phyloP scores from a whole-genome alignment of 1,284 basidiomycete genomes.

The Moesziomyces parantarcticus region DNA sequence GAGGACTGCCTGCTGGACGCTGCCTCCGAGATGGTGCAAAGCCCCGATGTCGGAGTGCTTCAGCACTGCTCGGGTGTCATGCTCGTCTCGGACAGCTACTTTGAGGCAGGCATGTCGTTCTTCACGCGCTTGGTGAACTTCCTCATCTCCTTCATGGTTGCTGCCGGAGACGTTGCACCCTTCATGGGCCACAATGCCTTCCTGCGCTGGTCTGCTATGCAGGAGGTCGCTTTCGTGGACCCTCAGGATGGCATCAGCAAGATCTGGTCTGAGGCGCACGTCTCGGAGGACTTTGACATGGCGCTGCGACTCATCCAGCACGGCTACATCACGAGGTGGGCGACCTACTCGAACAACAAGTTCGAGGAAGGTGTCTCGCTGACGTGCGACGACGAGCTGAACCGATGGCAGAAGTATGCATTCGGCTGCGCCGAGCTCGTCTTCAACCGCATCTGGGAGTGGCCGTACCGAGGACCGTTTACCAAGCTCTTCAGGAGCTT shows the following conservation, averaged over 20 bases:
- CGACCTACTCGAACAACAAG: constrained; percentile 80
- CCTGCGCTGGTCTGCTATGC: constrained; percentile 83
- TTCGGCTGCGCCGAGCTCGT: constrained; percentile 74
- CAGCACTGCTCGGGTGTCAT: constrained; percentile 84
- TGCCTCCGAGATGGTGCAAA: constrained; percentile 81
- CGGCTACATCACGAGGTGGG: constrained; percentile 82
- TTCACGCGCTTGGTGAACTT: constrained; percentile 70
- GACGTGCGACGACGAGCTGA: constrained; percentile 78
- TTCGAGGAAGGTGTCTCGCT: constrained; percentile 90
- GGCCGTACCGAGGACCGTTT: constrained; percentile 80
- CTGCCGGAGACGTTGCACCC: constrained; percentile 70
- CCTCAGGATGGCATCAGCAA: constrained; percentile 75
- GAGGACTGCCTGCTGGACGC: constrained; percentile 87
- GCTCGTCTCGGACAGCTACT: constrained; percentile 86
- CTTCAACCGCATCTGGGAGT: constrained; percentile 71
- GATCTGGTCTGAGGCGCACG: constrained; percentile 83
- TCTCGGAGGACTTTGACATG: constrained; percentile 85
- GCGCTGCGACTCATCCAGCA: constrained; percentile 70
- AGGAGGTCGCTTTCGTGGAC: constrained; percentile 81
- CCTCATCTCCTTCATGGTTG: constrained; percentile 70
- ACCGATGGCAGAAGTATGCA: constrained; percentile 87
- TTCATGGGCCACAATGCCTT: constrained; percentile 91
- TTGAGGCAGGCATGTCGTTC: constrained; percentile 84
- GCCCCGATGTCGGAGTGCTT: constrained; percentile 81
- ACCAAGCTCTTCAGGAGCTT: constrained; percentile 81